Conservation (phyloP, 495 filamentous ascomycete species). For the Aspergillus bertholletiae region DNA sequence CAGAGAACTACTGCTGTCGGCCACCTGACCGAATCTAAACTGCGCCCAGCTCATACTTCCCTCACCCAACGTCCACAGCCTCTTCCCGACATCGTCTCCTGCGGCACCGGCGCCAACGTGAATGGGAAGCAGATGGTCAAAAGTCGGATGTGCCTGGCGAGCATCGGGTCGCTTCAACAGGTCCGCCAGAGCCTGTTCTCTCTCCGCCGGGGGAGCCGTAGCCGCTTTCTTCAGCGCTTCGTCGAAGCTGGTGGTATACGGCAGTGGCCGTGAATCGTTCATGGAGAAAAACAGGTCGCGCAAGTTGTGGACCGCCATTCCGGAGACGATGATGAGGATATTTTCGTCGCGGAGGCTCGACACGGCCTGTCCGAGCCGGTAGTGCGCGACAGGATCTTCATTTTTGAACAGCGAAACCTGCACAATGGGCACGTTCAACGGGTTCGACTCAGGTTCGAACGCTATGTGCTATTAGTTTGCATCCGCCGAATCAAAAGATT, state of each 20-base stretch:
- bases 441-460: constrained; percentile 70
- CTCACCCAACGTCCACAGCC: constrained; percentile 64
- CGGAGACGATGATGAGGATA: constrained; percentile 70
- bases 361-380: constrained; percentile 67
- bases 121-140: constrained; percentile 80
- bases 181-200: constrained; percentile 57
- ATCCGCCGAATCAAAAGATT: constrained; percentile 14
- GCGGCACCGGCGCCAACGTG: constrained; percentile 72
- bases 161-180: constrained; percentile 64
- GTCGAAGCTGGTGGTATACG: constrained; percentile 75
- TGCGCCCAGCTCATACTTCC: constrained; percentile 70
- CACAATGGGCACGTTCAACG: constrained; percentile 72
- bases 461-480: constrained; percentile 32
- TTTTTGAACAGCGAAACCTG: constrained; percentile 73
- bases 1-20: constrained; percentile 24
- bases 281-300: constrained; percentile 54
- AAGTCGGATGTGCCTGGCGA: constrained; percentile 70
- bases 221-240: constrained; percentile 72
- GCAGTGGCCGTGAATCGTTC: constrained; percentile 46
- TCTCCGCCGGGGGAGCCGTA: constrained; percentile 44
- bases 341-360: constrained; percentile 64
- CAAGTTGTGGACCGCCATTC: constrained; percentile 88
- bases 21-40: constrained; percentile 68
- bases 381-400: constrained; percentile 69
- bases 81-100: constrained; percentile 56